phyloP scores from a whole-genome alignment of 2,329 filamentous ascomycete species.

The Macrophomina pseudophaseolina region DNA sequence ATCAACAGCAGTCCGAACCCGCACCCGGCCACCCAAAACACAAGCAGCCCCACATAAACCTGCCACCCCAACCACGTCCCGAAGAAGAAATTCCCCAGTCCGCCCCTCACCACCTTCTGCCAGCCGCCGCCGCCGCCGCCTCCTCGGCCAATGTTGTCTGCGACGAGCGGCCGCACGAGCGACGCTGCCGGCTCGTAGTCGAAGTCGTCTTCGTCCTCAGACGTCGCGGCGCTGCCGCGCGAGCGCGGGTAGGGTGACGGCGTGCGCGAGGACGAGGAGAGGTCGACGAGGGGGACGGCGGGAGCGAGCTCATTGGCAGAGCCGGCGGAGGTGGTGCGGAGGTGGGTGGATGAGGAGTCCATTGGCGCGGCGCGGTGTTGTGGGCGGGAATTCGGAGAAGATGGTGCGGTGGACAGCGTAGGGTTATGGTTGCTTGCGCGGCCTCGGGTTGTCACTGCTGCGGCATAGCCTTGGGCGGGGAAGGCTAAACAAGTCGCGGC shows the following conservation, averaged over 20 bases:
- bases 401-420: neutral
- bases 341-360: conserved; percentile 38
- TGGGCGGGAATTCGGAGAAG: too few relatives aligned
- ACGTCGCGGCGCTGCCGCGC: conserved; percentile 50
- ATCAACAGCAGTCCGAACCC: conserved; percentile 55
- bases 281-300: conserved; percentile 51
- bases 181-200: conserved; percentile 41
- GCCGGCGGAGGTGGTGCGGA: conserved; percentile 41
- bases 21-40: conserved; percentile 55
- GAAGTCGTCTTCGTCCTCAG: conserved; percentile 54
- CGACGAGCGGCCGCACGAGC: conserved; percentile 45
- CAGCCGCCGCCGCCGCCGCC: conserved; percentile 29
- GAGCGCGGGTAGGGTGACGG: conserved; percentile 52
- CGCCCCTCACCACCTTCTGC: conserved; percentile 47
- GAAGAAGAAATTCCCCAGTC: conserved; percentile 56
- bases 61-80: conserved; percentile 55
- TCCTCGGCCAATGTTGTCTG: conserved; percentile 39
- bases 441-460: neutral
- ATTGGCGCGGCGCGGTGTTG: neutral
- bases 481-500: too few relatives aligned
- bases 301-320: conserved; percentile 46
- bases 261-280: conserved; percentile 43
- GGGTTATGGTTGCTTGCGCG: neutral
- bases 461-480: neutral
- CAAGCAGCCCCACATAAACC: conserved; percentile 53